Conservation (phyloP, 139 green algal species). For the Pseudopediastrum boryanum region DNA sequence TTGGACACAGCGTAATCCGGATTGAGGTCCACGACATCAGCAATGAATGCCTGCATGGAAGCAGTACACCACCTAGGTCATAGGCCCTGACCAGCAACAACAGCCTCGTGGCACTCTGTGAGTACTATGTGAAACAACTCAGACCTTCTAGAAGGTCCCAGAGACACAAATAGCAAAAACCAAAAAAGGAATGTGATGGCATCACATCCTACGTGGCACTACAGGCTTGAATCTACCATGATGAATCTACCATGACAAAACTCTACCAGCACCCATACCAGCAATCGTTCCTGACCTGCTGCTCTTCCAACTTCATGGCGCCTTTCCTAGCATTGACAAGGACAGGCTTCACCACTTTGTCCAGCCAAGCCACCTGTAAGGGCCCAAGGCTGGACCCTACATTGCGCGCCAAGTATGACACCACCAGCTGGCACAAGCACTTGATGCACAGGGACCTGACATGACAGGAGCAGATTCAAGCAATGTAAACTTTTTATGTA, state of each 20-base stretch:
- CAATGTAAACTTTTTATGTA: too few species aligned
- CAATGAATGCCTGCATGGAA: slow-evolving; percentile 58
- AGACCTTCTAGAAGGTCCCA: too few species aligned
- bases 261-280: not conserved
- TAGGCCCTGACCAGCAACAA: too few species aligned
- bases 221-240: too few species aligned
- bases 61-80: too few species aligned
- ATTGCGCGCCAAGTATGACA: slow-evolving; percentile 55
- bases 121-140: too few species aligned
- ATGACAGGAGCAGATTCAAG: too few species aligned
- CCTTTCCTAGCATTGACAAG: slow-evolving; percentile 61
- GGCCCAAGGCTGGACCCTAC: not conserved
- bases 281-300: slow-evolving; percentile 41
- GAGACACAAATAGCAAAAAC: too few species aligned
- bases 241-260: slow-evolving; percentile 19
- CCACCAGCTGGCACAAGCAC: slow-evolving; percentile 46
- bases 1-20: slow-evolving; percentile 70
- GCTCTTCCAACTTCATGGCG: slow-evolving; percentile 50
- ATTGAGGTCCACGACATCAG: slow-evolving; percentile 51
- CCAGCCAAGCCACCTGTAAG: slow-evolving; percentile 51
- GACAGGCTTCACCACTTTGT: slow-evolving; percentile 54
- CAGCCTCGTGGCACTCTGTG: too few species aligned
- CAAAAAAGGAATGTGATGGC: too few species aligned
- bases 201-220: too few species aligned
- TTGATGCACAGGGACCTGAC: slow-evolving; percentile 39